These are phyloP conservation scores for Fusarium guadeloupense DNA, from an alignment of 2,329 filamentous ascomycete genomes.

Conservation along the genomic window DNA sequence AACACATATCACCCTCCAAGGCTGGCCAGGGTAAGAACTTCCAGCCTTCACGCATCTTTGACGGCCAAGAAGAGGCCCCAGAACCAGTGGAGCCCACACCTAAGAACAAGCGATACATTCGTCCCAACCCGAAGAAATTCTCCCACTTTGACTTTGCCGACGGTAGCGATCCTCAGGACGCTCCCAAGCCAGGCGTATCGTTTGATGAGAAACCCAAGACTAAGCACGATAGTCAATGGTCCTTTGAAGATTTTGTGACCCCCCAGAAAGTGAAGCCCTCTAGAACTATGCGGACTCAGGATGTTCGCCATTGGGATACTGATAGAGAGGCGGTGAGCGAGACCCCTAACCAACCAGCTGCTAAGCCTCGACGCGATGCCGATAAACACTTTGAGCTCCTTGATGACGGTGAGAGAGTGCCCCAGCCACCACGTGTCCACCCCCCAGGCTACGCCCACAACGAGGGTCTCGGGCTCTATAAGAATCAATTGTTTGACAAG, in stretches of 20 bases:
- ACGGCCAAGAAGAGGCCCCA: constrained; percentile 58
- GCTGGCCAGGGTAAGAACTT: constrained; percentile 68
- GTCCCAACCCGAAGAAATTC: constrained; percentile 81
- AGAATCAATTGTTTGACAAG: constrained; percentile 76
- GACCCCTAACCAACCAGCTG: constrained; percentile 66
- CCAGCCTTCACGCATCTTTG: constrained; percentile 71
- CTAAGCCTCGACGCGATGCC: constrained; percentile 79
- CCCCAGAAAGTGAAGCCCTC: constrained; percentile 75
- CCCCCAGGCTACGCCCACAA: constrained; percentile 69
- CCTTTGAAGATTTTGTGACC: constrained; percentile 87
- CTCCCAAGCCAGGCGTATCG: constrained; percentile 53
- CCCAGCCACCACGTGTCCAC: constrained; percentile 56
- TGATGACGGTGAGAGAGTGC: constrained; percentile 73
- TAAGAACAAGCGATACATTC: constrained; percentile 58
- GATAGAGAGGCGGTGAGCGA: constrained; percentile 65
- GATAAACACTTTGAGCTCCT: constrained; percentile 85
- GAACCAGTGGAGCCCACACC: constrained; percentile 55
- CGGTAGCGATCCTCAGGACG: constrained; percentile 63
- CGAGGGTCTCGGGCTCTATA: constrained; percentile 74
- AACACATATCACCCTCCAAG: constrained; percentile 61
- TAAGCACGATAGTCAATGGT: constrained; percentile 81
- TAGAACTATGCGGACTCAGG: constrained; percentile 69
- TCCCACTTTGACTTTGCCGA: constrained; percentile 86
- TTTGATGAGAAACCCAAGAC: constrained; percentile 58
- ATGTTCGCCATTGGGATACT: constrained; percentile 82